These are phyloP conservation scores for Penicillium canariense DNA, from an alignment of 495 filamentous ascomycete species.

Conservation along the genomic window DNA sequence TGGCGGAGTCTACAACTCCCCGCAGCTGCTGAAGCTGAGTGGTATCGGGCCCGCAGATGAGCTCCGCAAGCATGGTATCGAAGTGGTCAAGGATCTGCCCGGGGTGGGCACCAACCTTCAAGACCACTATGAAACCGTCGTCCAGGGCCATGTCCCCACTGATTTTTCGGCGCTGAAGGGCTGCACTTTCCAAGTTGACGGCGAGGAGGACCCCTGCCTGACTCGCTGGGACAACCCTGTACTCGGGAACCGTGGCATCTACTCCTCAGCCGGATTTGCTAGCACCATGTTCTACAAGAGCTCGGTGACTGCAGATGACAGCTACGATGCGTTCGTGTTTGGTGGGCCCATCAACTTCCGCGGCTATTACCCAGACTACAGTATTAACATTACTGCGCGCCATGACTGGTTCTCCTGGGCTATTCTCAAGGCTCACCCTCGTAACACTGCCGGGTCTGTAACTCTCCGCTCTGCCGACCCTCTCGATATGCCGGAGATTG, in stretches of 20 bases:
- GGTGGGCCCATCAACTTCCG: conserved; percentile 52
- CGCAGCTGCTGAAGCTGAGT: conserved; percentile 62
- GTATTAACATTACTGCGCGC: conserved; percentile 22
- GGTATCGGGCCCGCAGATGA: conserved; percentile 57
- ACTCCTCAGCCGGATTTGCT: conserved; percentile 48
- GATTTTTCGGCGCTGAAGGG: conserved; percentile 41
- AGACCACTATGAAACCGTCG: conserved; percentile 58
- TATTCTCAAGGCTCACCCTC: conserved; percentile 52
- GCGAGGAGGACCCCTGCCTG: conserved; percentile 45
- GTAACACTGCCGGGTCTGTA: conserved; percentile 52
- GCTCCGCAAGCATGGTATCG: conserved; percentile 49
- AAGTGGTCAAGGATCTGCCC: conserved; percentile 54
- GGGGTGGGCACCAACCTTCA: conserved; percentile 67
- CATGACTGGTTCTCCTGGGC: conserved; percentile 49
- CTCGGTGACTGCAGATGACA: conserved; percentile 32
- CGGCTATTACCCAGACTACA: conserved; percentile 39
- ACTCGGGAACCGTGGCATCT: conserved; percentile 44
- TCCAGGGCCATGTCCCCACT: conserved; percentile 43
- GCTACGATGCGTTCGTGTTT: conserved; percentile 52
- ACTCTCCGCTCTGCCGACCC: conserved; percentile 49
- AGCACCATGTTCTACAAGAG: conserved; percentile 48
- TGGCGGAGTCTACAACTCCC: conserved; percentile 60
- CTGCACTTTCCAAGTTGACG: conserved; percentile 42
- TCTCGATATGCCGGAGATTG: conserved; percentile 53
- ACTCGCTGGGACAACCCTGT: conserved; percentile 39